These are phyloP conservation scores for Austroboletus festivus DNA, from an alignment of 768 basidiomycete species.

Conservation along the genomic window DNA sequence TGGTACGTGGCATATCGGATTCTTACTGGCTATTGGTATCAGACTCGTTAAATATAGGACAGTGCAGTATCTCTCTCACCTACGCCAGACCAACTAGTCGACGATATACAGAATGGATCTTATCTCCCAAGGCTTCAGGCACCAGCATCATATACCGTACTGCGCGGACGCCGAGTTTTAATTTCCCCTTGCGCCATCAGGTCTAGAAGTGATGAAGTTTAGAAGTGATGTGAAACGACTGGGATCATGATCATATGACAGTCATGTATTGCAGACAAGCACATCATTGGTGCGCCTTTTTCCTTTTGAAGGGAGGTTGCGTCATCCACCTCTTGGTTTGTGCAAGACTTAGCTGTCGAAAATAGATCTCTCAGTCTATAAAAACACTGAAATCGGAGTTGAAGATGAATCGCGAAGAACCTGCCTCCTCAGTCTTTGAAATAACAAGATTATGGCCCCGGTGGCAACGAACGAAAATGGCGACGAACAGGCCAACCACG, in stretches of 20 bases:
- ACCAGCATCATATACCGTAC: slow-evolving; percentile 6
- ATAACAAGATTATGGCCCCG: slow-evolving; percentile 45
- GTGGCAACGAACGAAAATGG: slow-evolving; percentile 42
- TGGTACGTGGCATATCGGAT: too few species aligned
- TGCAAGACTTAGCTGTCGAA: slow-evolving; percentile 7
- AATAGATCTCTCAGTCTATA: slow-evolving; percentile 8
- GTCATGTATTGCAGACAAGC: background rate
- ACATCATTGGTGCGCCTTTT: too few species aligned
- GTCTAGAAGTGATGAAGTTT: background rate
- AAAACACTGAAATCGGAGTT: too few species aligned
- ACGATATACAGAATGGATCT: background rate
- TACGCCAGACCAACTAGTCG: too few species aligned
- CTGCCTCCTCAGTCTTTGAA: too few species aligned
- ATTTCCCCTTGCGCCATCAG: background rate
- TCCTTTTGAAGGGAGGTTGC: too few species aligned
- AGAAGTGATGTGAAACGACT: background rate
- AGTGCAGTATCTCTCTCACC: too few species aligned
- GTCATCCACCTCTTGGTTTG: slow-evolving; percentile 13
- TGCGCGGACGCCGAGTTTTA: background rate
- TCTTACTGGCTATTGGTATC: too few species aligned
- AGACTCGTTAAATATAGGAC: too few species aligned
- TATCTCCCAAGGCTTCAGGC: slow-evolving; percentile 5
- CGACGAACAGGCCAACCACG: slow-evolving; percentile 17
- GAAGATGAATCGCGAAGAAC: too few species aligned
- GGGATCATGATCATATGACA: background rate